These are phyloP conservation scores for Claviceps quebecensis DNA, from an alignment of 2,329 filamentous ascomycete species.

Conservation along the genomic window DNA sequence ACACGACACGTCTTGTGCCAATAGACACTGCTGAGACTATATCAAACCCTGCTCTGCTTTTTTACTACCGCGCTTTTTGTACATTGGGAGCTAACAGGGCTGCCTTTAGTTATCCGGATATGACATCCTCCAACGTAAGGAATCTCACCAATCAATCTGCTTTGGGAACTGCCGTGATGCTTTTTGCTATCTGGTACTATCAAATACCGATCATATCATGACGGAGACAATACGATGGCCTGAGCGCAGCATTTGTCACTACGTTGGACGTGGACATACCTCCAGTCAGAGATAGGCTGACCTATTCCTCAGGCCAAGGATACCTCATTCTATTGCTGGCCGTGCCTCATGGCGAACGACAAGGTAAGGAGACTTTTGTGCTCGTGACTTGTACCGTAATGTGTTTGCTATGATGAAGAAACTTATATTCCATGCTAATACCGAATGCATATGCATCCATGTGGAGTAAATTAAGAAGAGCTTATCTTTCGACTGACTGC, in stretches of 20 bases:
- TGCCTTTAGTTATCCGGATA: background rate
- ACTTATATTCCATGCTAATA: constrained; percentile 65
- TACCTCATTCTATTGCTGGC: background rate
- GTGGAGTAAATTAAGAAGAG: constrained; percentile 60
- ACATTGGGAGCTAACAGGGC: constrained; percentile 2
- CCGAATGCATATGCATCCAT: constrained; percentile 43
- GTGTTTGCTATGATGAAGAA: constrained; percentile 46
- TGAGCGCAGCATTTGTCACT: constrained; percentile 11
- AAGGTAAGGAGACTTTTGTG: constrained; percentile 13
- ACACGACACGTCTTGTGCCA: constrained; percentile 41
- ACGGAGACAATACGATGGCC: constrained; percentile 22
- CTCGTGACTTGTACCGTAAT: background rate
- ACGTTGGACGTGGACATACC: background rate
- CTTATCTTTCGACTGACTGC: constrained; percentile 72
- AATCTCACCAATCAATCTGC: background rate
- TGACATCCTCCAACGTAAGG: background rate
- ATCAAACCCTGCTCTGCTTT: background rate
- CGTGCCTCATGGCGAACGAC: background rate
- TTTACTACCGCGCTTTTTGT: background rate
- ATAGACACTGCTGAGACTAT: constrained; percentile 37
- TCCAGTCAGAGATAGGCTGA: background rate
- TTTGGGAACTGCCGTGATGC: constrained; percentile 21
- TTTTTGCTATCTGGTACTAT: constrained; percentile 28
- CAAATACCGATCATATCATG: constrained; percentile 29
- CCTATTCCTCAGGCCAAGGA: background rate